Percentiles rank a stretch among this genome's conserved stretches.
Evolutionary conservation across 106 monocot species (phyloP).

Genomic region (Dendrobium officinale): DNA sequence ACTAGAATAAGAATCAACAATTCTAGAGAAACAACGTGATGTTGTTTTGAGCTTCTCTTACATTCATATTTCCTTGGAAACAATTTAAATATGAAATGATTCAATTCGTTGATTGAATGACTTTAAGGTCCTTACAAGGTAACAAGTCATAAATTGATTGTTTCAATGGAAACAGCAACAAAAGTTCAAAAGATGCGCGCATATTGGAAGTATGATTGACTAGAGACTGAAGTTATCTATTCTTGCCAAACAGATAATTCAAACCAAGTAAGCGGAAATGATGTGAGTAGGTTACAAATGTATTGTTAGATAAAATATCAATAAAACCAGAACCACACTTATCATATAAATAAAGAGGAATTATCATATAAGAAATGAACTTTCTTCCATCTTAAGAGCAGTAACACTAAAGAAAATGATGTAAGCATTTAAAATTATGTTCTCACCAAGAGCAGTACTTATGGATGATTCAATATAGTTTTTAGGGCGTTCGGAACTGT

Average conservation of each 20-base stretch:
- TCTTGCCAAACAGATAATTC: neutral
- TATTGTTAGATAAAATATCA: neutral
- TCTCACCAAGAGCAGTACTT: constrained; percentile 76
- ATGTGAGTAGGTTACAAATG: neutral
- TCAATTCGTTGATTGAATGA: constrained; percentile 1
- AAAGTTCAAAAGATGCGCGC: neutral
- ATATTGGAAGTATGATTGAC: neutral
- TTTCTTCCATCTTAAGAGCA: neutral
- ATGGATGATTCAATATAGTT: constrained; percentile 81
- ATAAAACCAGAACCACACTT: neutral
- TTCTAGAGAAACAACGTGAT: too few relatives aligned
- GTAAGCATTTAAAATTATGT: neutral
- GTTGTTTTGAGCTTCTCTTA: neutral
- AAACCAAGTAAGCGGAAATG: neutral
- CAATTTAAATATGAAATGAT: neutral
- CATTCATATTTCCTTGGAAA: neutral
- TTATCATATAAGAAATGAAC: neutral
- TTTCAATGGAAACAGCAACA: neutral
- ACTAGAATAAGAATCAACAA: too few relatives aligned
- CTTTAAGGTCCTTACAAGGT: neutral
- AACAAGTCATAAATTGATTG: neutral
- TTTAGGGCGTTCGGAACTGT: constrained; percentile 69
- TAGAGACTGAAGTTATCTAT: neutral
- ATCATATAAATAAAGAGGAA: neutral
- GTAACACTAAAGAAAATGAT: neutral